Evolutionary conservation across 192 early-diverging fungal species (phyloP).

Genomic region (Coemansia guatemalensis): DNA sequence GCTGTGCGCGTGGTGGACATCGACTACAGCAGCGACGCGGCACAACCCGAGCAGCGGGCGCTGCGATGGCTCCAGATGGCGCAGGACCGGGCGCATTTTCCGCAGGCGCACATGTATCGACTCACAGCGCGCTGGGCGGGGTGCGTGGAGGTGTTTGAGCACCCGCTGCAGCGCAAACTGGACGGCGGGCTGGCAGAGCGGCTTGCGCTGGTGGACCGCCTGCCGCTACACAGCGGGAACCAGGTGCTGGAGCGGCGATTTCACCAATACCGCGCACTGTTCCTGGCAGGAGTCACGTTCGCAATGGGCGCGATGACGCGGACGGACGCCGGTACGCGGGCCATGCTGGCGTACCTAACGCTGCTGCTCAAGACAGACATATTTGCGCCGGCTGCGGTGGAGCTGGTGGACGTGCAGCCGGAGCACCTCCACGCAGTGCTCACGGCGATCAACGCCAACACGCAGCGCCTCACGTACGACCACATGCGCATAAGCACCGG

Average conservation of each 20-base stretch:
- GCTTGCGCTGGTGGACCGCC: constrained; percentile 20
- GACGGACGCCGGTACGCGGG: constrained; percentile 23
- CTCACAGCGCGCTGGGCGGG: constrained; percentile 46
- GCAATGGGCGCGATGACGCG: constrained; percentile 39
- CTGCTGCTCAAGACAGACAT: constrained; percentile 48
- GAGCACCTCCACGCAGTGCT: constrained; percentile 35
- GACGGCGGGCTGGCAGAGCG: constrained; percentile 19
- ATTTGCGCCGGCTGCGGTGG: constrained; percentile 29
- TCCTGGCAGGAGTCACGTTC: constrained; percentile 40
- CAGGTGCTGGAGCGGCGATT: constrained; percentile 33
- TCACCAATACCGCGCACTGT: constrained; percentile 41
- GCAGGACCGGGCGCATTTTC: constrained; percentile 36
- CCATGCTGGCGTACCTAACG: constrained; percentile 44
- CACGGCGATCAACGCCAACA: constrained; percentile 37
- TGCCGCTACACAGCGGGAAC: constrained; percentile 24
- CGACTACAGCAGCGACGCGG: constrained; percentile 27
- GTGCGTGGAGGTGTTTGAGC: constrained; percentile 51
- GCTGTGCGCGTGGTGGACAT: constrained; percentile 30
- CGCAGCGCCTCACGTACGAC: constrained; percentile 30
- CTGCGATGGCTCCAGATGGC: constrained; percentile 35
- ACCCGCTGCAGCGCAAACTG: constrained; percentile 23
- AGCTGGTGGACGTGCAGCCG: constrained; percentile 32
- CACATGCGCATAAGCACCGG: constrained; percentile 40
- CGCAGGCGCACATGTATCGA: constrained; percentile 32
- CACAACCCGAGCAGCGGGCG: constrained; percentile 27